These are phyloP conservation scores for Singerocomus inundabilis DNA, from an alignment of 1,284 basidiomycete species.

Conservation along the genomic window DNA sequence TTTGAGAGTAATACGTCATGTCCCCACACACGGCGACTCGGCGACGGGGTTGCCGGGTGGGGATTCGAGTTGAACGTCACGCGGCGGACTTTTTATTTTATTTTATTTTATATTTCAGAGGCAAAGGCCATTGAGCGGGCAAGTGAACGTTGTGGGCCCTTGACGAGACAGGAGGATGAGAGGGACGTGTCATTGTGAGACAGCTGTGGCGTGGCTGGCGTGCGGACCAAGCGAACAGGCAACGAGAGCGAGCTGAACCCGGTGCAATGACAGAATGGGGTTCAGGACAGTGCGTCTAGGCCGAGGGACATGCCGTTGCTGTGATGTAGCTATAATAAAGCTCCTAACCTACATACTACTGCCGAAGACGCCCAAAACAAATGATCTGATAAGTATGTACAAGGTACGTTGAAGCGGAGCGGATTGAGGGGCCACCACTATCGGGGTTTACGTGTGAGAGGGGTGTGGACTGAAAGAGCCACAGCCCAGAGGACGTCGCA, in stretches of 20 bases:
- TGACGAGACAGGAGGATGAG: slow-evolving; percentile 10
- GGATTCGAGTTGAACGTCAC: slow-evolving; percentile 18
- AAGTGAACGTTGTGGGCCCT: slow-evolving; percentile 14
- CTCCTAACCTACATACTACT: slow-evolving; percentile 20
- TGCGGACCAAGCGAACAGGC: slow-evolving; percentile 19
- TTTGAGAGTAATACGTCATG: slow-evolving; percentile 25
- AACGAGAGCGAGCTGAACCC: slow-evolving; percentile 12
- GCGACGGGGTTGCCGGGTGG: slow-evolving; percentile 9
- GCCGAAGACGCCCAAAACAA: slow-evolving; percentile 24
- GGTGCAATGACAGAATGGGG: slow-evolving; percentile 22
- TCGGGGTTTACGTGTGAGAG: slow-evolving; percentile 31
- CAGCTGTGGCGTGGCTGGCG: slow-evolving; percentile 16
- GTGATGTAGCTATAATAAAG: slow-evolving; percentile 10
- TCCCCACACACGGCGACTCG: slow-evolving; percentile 25
- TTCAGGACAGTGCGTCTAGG: slow-evolving; percentile 5
- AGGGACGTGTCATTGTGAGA: slow-evolving; percentile 25
- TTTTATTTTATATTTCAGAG: too few relatives aligned
- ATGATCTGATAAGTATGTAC: slow-evolving; percentile 20
- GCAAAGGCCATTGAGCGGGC: too few relatives aligned
- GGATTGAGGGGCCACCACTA: slow-evolving; percentile 7
- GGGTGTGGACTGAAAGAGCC: slow-evolving; percentile 12
- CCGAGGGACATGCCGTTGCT: slow-evolving; percentile 24
- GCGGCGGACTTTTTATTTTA: slow-evolving; percentile 26
- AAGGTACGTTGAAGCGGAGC: slow-evolving; percentile 11
- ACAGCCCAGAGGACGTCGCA: slow-evolving; percentile 9